phyloP scores from a whole-genome alignment of 108 stramenopile species.

The Fragilaria crotonensis region DNA sequence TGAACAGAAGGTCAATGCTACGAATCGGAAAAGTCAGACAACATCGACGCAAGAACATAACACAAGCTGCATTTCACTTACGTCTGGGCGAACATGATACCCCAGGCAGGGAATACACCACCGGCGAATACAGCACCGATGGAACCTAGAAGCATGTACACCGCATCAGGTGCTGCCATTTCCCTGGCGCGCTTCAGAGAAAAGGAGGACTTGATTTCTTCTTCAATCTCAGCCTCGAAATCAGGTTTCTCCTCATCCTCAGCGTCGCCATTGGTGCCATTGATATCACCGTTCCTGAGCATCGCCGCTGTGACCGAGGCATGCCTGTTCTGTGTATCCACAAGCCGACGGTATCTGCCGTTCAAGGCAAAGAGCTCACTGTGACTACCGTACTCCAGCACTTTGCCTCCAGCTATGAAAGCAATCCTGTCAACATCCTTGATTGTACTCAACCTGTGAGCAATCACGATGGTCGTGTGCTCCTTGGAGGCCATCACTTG shows the following conservation, averaged over 20 bases:
- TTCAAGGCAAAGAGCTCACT: conserved; percentile 45
- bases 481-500: conserved; percentile 49
- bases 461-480: conserved; percentile 76
- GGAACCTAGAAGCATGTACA: conserved; percentile 26
- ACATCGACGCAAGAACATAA: conserved; percentile 5
- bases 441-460: conserved; percentile 83
- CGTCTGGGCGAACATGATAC: conserved; percentile 39
- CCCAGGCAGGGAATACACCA: conserved; percentile 65
- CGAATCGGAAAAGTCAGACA: conserved; percentile 12
- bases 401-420: conserved; percentile 50
- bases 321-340: conserved; percentile 26
- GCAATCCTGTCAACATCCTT: conserved; percentile 72
- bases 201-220: conserved; percentile 21
- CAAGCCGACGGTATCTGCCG: conserved; percentile 46
- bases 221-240: conserved; percentile 29
- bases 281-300: conserved; percentile 14
- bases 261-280: conserved; percentile 11
- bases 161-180: conserved; percentile 32
- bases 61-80: conserved; percentile 1
- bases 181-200: conserved; percentile 20
- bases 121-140: conserved; percentile 68
- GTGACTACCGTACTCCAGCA: conserved; percentile 51
- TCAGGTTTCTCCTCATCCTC: conserved; percentile 31
- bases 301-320: conserved; percentile 15
- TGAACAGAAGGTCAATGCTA: conserved; percentile 65